A percentile compares a stretch with the other conserved stretches of the same genome.
Conservation (phyloP, 106 monocot genomes). For the Allium sativum region DNA sequence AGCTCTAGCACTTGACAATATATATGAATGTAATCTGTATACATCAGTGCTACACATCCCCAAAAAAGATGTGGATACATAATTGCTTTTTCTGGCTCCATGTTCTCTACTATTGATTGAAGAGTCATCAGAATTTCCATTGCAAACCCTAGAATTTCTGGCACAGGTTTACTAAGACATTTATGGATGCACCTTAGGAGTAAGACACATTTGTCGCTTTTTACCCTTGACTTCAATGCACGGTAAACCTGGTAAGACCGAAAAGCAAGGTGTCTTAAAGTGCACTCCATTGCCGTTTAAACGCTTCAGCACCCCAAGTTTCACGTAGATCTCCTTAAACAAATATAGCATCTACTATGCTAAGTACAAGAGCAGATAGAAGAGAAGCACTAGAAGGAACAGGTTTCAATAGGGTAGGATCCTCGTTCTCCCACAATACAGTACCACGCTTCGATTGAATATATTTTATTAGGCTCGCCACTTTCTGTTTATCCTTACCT, state of each 20-base stretch:
- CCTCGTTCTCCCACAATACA: slow-evolving; percentile 99
- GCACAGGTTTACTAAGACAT: slow-evolving; percentile 82
- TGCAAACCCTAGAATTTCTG: slow-evolving; percentile 80
- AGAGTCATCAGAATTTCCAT: slow-evolving; percentile 94
- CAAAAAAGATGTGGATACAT: slow-evolving; percentile 98
- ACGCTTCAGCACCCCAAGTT: slow-evolving; percentile 92
- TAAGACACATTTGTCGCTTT: slow-evolving; percentile 74
- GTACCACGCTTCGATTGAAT: slow-evolving; percentile 90
- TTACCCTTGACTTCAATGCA: slow-evolving; percentile 69
- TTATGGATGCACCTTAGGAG: slow-evolving; percentile 87
- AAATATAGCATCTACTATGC: slow-evolving; percentile 94
- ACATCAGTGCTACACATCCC: slow-evolving; percentile 97
- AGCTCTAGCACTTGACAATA: slow-evolving; percentile 95
- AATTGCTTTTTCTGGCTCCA: slow-evolving; percentile 95
- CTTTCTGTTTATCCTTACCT: slow-evolving; percentile 83
- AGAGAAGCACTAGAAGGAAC: slow-evolving; percentile 74
- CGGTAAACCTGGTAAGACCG: slow-evolving; percentile 98
- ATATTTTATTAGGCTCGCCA: slow-evolving; percentile 90
- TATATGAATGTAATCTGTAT: slow-evolving; percentile 87
- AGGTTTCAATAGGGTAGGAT: slow-evolving; percentile 57
- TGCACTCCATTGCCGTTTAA: slow-evolving; percentile 96
- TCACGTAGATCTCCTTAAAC: slow-evolving; percentile 98
- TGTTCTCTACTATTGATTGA: slow-evolving; percentile 93
- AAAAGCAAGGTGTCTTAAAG: slow-evolving; percentile 87
- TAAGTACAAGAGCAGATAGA: slow-evolving; percentile 78